Evolutionary conservation across 1,139 yeast species (phyloP).

Genomic region (Protomyces gravidus): DNA sequence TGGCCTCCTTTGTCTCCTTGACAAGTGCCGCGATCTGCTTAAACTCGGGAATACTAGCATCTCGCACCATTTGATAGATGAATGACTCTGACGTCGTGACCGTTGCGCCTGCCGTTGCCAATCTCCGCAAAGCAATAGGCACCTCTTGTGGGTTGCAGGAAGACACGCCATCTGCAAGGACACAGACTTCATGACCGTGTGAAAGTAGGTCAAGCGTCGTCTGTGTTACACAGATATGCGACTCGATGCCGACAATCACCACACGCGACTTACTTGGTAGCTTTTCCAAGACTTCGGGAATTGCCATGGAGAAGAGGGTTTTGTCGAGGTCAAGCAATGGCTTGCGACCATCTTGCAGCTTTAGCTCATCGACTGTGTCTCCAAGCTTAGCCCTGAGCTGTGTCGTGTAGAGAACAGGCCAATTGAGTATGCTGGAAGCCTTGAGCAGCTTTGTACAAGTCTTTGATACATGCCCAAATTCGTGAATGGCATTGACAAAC

Average conservation of each 20-base stretch:
- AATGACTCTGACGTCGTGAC: conserved; percentile 38
- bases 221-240: conserved; percentile 39
- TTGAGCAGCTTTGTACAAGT: conserved; percentile 33
- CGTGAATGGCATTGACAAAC: conserved; percentile 26
- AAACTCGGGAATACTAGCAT: conserved; percentile 39
- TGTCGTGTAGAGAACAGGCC: conserved; percentile 39
- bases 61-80: conserved; percentile 41
- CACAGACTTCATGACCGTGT: conserved; percentile 37
- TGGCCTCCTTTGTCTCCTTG: conserved; percentile 34
- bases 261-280: conserved; percentile 35
- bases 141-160: conserved; percentile 36
- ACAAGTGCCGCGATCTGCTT: conserved; percentile 34
- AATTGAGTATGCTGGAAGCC: conserved; percentile 35
- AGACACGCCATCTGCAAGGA: conserved; percentile 38
- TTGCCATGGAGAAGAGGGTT: conserved; percentile 37
- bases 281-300: conserved; percentile 35
- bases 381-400: conserved; percentile 37
- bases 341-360: conserved; percentile 28
- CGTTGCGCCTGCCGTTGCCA: conserved; percentile 37
- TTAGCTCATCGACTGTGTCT: conserved; percentile 37
- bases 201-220: conserved; percentile 37
- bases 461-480: conserved; percentile 12
- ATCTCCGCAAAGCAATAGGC: conserved; percentile 37
- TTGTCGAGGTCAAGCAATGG: conserved; percentile 37
- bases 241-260: conserved; percentile 38